These are phyloP conservation scores for Barnettozyma siamensis DNA, from an alignment of 805 yeast species.

Conservation along the genomic window DNA sequence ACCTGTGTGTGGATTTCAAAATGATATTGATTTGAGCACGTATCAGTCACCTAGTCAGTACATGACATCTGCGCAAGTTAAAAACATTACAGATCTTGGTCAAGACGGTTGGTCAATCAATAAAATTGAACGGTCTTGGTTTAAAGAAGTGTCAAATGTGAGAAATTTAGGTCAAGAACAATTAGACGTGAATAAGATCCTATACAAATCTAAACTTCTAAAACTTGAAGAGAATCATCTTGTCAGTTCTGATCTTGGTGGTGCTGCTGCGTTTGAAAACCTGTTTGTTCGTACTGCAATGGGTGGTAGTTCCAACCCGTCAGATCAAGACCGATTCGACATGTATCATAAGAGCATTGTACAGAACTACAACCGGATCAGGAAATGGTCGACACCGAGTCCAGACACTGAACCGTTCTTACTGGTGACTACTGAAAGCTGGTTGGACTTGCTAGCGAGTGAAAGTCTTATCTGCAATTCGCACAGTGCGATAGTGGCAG, in stretches of 20 bases:
- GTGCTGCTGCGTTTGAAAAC: constrained; percentile 29
- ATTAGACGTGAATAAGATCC: constrained; percentile 30
- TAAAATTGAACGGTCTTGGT: constrained; percentile 33
- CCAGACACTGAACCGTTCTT: too few relatives aligned
- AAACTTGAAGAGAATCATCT: constrained; percentile 36
- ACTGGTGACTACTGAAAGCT: too few relatives aligned
- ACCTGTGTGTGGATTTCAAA: neutral
- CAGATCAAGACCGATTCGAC: too few relatives aligned
- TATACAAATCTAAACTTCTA: constrained; percentile 37
- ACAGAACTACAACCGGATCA: constrained; percentile 24
- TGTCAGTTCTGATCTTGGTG: constrained; percentile 34
- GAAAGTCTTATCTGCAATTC: neutral
- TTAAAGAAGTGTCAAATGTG: constrained; percentile 44
- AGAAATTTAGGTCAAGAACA: constrained; percentile 38
- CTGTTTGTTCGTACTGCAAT: constrained; percentile 25
- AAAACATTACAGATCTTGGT: neutral
- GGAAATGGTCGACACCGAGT: constrained; percentile 27
- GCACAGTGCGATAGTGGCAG: constrained; percentile 43
- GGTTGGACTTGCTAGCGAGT: too few relatives aligned
- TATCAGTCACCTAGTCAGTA: too few relatives aligned
- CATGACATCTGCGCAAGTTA: too few relatives aligned
- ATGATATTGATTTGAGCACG: neutral
- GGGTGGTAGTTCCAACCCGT: too few relatives aligned
- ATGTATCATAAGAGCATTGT: too few relatives aligned
- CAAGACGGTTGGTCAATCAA: constrained; percentile 50